Evolutionary conservation across 176 grass and related monocot species (phyloP).

Genomic region (Ampelocalamus luodianensis): DNA sequence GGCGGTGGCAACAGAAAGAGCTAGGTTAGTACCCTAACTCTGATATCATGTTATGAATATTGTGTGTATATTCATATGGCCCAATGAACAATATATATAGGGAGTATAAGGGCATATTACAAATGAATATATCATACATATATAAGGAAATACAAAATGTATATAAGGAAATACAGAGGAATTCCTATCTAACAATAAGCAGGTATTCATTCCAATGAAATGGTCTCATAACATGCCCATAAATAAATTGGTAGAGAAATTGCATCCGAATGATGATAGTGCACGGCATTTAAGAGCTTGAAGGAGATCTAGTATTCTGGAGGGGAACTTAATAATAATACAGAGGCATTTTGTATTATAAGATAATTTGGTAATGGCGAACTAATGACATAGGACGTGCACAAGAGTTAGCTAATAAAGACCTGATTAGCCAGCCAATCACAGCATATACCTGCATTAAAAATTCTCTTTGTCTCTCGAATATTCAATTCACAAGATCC

Average conservation of each 20-base stretch:
- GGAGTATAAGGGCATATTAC: no score
- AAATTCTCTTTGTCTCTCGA: constrained; percentile 51
- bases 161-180: no score
- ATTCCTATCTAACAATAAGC: no score
- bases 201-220: not conserved
- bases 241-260: not conserved
- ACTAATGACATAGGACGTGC: constrained; percentile 38
- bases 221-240: not conserved
- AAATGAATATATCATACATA: no score
- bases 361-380: constrained; percentile 34
- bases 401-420: constrained; percentile 31
- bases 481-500: constrained; percentile 53
- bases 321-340: constrained; percentile 31
- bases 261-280: constrained; percentile 23
- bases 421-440: constrained; percentile 52
- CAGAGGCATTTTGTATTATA: constrained; percentile 24
- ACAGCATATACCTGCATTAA: constrained; percentile 37
- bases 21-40: no score
- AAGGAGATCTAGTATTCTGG: constrained; percentile 32
- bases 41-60: no score
- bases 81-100: no score
- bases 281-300: not conserved
- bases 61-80: no score
- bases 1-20: no score
- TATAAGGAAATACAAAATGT: no score